These are phyloP conservation scores for Gastrodia elata DNA, from an alignment of 106 monocot genomes.

Conservation along the genomic window DNA sequence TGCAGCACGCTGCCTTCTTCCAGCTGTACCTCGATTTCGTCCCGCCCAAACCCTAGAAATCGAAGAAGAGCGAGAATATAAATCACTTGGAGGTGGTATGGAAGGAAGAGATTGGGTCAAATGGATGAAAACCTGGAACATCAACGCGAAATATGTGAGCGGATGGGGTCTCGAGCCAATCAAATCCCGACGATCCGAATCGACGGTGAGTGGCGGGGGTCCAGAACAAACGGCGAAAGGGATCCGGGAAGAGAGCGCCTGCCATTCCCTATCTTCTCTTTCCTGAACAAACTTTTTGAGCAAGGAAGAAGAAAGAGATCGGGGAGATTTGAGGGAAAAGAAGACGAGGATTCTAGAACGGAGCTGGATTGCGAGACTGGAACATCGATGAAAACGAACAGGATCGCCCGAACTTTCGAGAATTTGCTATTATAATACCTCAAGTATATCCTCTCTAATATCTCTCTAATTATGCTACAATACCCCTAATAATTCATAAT, in stretches of 20 bases:
- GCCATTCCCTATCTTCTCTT: slow-evolving; percentile 20
- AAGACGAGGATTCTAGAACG: neutral
- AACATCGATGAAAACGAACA: neutral
- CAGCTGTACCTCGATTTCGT: slow-evolving; percentile 65
- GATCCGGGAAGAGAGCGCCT: slow-evolving; percentile 31
- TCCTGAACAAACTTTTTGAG: neutral
- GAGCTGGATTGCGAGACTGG: neutral
- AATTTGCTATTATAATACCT: too few relatives aligned
- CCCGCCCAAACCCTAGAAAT: slow-evolving; percentile 43
- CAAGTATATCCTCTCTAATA: too few relatives aligned
- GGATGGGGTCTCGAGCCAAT: slow-evolving; percentile 80
- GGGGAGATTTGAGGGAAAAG: neutral
- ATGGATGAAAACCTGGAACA: slow-evolving; percentile 84
- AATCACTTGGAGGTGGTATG: neutral
- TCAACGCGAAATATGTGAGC: slow-evolving; percentile 71
- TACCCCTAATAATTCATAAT: too few relatives aligned
- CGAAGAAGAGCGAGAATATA: neutral
- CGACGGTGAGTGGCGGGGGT: slow-evolving; percentile 15
- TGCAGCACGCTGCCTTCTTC: slow-evolving; percentile 66
- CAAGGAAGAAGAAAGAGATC: too few relatives aligned
- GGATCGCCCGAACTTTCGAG: neutral
- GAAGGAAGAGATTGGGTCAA: neutral
- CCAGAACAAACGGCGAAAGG: slow-evolving; percentile 61
- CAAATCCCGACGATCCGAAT: slow-evolving; percentile 22
- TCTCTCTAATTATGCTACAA: too few relatives aligned